Percentiles rank a stretch among this genome's conserved stretches.
Conservation (phyloP, 345 rosid genomes). For the Erysimum cheiranthoides region DNA sequence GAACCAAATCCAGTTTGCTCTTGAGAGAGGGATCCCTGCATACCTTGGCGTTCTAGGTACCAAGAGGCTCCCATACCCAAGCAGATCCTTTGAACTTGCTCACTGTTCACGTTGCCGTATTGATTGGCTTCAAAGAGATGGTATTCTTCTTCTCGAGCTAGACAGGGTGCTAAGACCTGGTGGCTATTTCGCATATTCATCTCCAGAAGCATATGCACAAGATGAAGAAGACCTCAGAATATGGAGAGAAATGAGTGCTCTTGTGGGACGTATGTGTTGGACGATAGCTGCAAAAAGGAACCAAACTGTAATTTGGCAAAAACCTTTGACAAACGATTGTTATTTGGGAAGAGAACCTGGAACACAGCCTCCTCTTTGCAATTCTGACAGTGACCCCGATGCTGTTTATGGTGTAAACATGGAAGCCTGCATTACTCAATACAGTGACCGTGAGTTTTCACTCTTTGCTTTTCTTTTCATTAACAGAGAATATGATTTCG, state of each 20-base stretch:
- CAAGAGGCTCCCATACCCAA: conserved; percentile 96
- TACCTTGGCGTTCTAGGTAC: conserved; percentile 96
- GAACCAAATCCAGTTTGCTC: conserved; percentile 98
- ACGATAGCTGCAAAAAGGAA: conserved; percentile 84
- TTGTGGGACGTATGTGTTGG: conserved; percentile 97
- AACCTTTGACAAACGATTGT: conserved; percentile 92
- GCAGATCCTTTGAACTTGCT: conserved; percentile 97
- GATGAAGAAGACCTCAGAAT: conserved; percentile 96
- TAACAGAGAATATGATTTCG: not conserved
- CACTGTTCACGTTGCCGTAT: conserved; percentile 98
- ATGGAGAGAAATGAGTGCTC: conserved; percentile 94
- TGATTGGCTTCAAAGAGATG: conserved; percentile 99
- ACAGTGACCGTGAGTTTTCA: conserved; percentile 74
- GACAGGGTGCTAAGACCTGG: conserved; percentile 97
- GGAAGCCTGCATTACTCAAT: conserved; percentile 93
- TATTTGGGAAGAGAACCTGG: conserved; percentile 82
- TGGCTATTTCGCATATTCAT: conserved; percentile 97
- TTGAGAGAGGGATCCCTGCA: conserved; percentile 99
- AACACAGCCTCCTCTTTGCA: conserved; percentile 90
- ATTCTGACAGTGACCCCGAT: conserved; percentile 87
- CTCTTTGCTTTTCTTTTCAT: not conserved
- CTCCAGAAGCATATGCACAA: conserved; percentile 99
- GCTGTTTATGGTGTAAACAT: conserved; percentile 81
- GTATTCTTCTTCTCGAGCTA: conserved; percentile 95
- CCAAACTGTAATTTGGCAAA: conserved; percentile 97